These are phyloP conservation scores for Yamadazyma songkhlaensis DNA, from an alignment of 1,139 yeast genomes.

Conservation along the genomic window DNA sequence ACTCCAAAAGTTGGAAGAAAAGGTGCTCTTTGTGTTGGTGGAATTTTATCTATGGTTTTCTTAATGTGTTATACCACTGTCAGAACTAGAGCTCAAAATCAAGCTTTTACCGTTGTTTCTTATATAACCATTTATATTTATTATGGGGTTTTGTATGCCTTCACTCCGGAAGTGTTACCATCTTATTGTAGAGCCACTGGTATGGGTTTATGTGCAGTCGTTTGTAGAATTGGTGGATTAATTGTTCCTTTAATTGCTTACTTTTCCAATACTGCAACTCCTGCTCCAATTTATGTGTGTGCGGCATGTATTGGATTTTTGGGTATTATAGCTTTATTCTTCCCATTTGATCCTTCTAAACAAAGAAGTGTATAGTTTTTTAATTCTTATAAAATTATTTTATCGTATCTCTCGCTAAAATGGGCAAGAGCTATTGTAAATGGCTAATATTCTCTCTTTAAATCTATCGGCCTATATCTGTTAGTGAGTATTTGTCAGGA, in stretches of 20 bases:
- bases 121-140: slow-evolving; percentile 51
- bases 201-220: slow-evolving; percentile 47
- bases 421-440: too few relatives aligned
- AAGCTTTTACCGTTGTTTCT: slow-evolving; percentile 52
- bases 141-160: slow-evolving; percentile 55
- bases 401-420: too few relatives aligned
- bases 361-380: slow-evolving; percentile 14
- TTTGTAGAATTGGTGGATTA: slow-evolving; percentile 45
- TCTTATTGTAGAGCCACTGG: slow-evolving; percentile 57
- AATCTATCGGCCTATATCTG: too few relatives aligned
- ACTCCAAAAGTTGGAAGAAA: slow-evolving; percentile 52
- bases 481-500: too few relatives aligned
- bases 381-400: too few relatives aligned
- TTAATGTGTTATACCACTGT: slow-evolving; percentile 58
- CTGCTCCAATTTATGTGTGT: slow-evolving; percentile 58
- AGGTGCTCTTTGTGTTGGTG: slow-evolving; percentile 56
- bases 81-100: slow-evolving; percentile 46
- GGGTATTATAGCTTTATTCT: slow-evolving; percentile 37
- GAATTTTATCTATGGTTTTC: slow-evolving; percentile 49
- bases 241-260: slow-evolving; percentile 53
- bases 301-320: slow-evolving; percentile 50
- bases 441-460: too few relatives aligned
- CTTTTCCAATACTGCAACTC: slow-evolving; percentile 40
- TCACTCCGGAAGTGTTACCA: slow-evolving; percentile 60
- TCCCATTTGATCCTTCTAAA: slow-evolving; percentile 49